These are phyloP conservation scores for Sclerotinia nivalis DNA, from an alignment of 2,329 filamentous ascomycete genomes.

Conservation along the genomic window DNA sequence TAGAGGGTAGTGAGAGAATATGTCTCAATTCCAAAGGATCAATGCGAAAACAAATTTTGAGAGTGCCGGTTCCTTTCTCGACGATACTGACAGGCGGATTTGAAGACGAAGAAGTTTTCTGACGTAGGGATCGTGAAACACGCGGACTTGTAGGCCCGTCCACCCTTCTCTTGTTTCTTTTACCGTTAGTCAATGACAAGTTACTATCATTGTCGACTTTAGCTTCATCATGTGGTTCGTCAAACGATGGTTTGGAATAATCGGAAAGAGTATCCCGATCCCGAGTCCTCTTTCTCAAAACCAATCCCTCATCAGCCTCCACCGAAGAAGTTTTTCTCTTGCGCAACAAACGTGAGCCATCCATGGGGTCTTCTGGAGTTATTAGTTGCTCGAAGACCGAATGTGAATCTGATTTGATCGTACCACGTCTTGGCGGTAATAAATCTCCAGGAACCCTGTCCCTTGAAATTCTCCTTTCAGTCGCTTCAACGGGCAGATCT, in stretches of 20 bases:
- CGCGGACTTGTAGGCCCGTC: conserved; percentile 42
- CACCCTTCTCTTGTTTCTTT: conserved; percentile 26
- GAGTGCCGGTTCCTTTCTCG: conserved; percentile 38
- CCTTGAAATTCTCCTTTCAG: conserved; percentile 55
- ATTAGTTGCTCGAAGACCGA: conserved; percentile 76
- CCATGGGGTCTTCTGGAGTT: conserved; percentile 70
- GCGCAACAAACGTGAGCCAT: conserved; percentile 74
- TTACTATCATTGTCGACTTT: conserved; percentile 24
- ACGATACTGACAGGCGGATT: conserved; percentile 45
- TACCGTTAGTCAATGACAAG: conserved; percentile 29
- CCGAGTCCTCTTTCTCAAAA: conserved; percentile 53
- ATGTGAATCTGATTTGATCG: conserved; percentile 67
- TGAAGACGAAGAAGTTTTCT: conserved; percentile 47
- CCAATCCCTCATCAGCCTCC: conserved; percentile 57
- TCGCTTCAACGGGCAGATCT: conserved; percentile 35
- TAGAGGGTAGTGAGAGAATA: conserved; percentile 60
- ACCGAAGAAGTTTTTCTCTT: conserved; percentile 80
- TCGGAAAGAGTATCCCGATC: conserved; percentile 32
- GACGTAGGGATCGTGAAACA: conserved; percentile 60
- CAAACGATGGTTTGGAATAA: conserved; percentile 27
- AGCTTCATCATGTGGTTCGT: conserved; percentile 27
- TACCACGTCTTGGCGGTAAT: conserved; percentile 66
- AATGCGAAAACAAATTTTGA: conserved; percentile 61
- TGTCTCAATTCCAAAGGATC: conserved; percentile 59
- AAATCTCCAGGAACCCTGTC: conserved; percentile 71